phyloP scores from a whole-genome alignment of 1,284 basidiomycete genomes.

The Ganoderma sp. region DNA sequence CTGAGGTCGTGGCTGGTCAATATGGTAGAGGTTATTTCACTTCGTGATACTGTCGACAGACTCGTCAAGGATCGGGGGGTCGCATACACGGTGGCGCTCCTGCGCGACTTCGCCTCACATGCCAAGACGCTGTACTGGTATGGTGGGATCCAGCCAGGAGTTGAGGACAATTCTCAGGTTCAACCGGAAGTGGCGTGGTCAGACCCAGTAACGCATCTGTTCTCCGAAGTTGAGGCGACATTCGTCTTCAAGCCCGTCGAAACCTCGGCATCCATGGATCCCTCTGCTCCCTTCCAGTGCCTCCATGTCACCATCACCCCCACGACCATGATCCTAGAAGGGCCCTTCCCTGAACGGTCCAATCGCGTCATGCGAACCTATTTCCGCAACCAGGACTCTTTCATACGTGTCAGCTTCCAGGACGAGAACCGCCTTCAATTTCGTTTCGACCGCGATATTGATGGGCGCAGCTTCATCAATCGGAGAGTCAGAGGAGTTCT shows the following conservation, averaged over 20 bases:
- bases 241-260: slow-evolving; percentile 28
- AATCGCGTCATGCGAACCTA: slow-evolving; percentile 67
- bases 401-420: slow-evolving; percentile 68
- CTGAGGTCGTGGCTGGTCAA: slow-evolving; percentile 50
- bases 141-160: slow-evolving; percentile 12
- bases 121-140: slow-evolving; percentile 41
- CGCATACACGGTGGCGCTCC: slow-evolving; percentile 45
- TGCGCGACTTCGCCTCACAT: slow-evolving; percentile 51
- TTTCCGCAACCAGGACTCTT: slow-evolving; percentile 54
- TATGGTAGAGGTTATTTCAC: slow-evolving; percentile 51
- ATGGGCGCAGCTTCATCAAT: slow-evolving; percentile 53
- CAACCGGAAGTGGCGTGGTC: slow-evolving; percentile 12
- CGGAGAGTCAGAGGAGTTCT: slow-evolving; percentile 51
- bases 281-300: slow-evolving; percentile 51
- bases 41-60: slow-evolving; percentile 46
- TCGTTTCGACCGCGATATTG: slow-evolving; percentile 59
- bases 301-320: slow-evolving; percentile 65
- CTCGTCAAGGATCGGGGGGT: slow-evolving; percentile 42
- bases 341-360: slow-evolving; percentile 68
- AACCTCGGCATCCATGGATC: slow-evolving; percentile 6
- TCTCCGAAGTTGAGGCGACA: slow-evolving; percentile 34
- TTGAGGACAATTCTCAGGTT: background rate
- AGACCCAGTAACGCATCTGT: slow-evolving; percentile 16
- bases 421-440: slow-evolving; percentile 60
- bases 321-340: slow-evolving; percentile 60